Conservation (phyloP, 805 yeast genomes). For the Metschnikowia orientalis region DNA sequence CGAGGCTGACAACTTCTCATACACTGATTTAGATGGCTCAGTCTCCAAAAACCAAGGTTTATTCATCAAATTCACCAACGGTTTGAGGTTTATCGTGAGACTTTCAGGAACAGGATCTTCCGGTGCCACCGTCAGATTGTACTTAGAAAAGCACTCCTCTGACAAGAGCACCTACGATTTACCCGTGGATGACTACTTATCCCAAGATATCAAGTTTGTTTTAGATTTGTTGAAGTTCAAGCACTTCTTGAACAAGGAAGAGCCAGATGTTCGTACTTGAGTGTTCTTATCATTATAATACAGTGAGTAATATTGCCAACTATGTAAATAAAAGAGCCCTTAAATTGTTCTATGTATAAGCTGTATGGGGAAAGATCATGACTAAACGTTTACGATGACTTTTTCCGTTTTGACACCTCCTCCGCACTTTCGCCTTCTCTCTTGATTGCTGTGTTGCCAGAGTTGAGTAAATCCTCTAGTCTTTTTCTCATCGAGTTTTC, state of each 20-base stretch:
- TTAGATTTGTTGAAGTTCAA: slow-evolving; percentile 66
- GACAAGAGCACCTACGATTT: slow-evolving; percentile 48
- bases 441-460: slow-evolving; percentile 15
- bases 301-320: too few relatives aligned
- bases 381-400: too few relatives aligned
- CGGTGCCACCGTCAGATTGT: slow-evolving; percentile 93
- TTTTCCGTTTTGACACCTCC: slow-evolving; percentile 11
- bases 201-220: slow-evolving; percentile 56
- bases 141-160: slow-evolving; percentile 75
- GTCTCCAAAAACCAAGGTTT: slow-evolving; percentile 87
- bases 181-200: slow-evolving; percentile 66
- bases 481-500: slow-evolving; percentile 46
- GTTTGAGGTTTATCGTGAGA: slow-evolving; percentile 82
- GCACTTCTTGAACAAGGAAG: slow-evolving; percentile 70
- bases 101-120: slow-evolving; percentile 96
- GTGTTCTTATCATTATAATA: neutral
- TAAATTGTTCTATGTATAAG: too few relatives aligned
- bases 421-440: slow-evolving; percentile 12
- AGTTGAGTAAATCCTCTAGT: slow-evolving; percentile 40
- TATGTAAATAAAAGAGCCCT: too few relatives aligned
- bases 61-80: slow-evolving; percentile 73
- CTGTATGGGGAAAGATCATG: too few relatives aligned
- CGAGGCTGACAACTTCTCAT: slow-evolving; percentile 84
- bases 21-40: slow-evolving; percentile 92
- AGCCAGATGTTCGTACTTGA: slow-evolving; percentile 86